These are phyloP conservation scores for Ascochyta fabae DNA, from an alignment of 2,329 filamentous ascomycete species.

Conservation along the genomic window DNA sequence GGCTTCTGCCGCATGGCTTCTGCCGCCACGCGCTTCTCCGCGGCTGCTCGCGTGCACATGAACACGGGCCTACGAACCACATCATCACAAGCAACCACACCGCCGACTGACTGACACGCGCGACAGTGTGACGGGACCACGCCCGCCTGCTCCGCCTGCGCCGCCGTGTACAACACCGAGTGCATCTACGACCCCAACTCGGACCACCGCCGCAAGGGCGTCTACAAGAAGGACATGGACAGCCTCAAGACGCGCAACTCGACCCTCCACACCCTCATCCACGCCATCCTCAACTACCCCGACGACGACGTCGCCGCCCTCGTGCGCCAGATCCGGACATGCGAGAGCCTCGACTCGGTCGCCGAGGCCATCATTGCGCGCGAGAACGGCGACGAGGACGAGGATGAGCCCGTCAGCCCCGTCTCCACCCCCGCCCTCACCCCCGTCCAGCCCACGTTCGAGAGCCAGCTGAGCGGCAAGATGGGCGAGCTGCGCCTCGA, in stretches of 20 bases:
- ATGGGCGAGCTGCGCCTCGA: conserved; percentile 91
- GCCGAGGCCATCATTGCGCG: conserved; percentile 64
- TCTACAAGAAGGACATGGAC: conserved; percentile 93
- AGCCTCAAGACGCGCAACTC: conserved; percentile 84
- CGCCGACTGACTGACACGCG: conserved; percentile 17
- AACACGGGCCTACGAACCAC: not conserved
- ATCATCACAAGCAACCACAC: not conserved
- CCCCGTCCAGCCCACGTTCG: conserved; percentile 57
- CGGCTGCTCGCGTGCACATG: not conserved
- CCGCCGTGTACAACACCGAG: conserved; percentile 87
- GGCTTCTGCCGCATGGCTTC: not conserved
- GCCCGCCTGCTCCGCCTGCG: conserved; percentile 93
- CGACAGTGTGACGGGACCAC: conserved; percentile 83
- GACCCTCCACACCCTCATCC: conserved; percentile 89
- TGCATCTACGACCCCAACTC: conserved; percentile 97
- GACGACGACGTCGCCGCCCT: conserved; percentile 85
- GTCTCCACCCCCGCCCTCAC: conserved; percentile 45
- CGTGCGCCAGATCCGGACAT: conserved; percentile 86
- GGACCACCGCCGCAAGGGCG: conserved; percentile 93
- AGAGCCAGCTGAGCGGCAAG: conserved; percentile 85
- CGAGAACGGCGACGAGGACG: conserved; percentile 55
- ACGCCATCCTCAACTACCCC: conserved; percentile 88
- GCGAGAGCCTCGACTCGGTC: conserved; percentile 73
- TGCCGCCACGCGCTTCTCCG: conserved; percentile 1
- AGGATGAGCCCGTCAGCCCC: conserved; percentile 49